Conservation (phyloP, 2,329 filamentous ascomycete species). For the Mycosphaerelloides madeirae region DNA sequence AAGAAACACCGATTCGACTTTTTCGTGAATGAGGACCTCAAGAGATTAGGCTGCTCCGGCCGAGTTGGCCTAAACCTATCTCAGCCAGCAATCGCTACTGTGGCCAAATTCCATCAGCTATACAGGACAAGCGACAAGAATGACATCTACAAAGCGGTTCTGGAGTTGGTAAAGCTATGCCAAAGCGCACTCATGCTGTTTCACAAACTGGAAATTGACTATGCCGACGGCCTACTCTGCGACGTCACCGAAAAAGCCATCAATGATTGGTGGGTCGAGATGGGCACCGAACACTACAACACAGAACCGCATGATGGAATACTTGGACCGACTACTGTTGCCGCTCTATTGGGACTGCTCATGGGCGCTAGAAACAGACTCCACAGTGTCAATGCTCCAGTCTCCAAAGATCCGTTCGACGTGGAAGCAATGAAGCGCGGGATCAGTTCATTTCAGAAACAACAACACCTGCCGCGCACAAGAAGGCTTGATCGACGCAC, state of each 20-base stretch:
- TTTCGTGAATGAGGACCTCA: slow-evolving; percentile 90
- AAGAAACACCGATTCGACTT: slow-evolving; percentile 75
- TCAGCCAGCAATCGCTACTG: slow-evolving; percentile 71
- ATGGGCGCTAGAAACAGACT: slow-evolving; percentile 87
- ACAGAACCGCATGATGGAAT: slow-evolving; percentile 90
- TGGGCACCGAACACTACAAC: slow-evolving; percentile 87
- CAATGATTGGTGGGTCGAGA: slow-evolving; percentile 92
- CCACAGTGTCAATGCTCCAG: slow-evolving; percentile 75
- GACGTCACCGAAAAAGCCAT: slow-evolving; percentile 88
- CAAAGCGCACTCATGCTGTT: slow-evolving; percentile 86
- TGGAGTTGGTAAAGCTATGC: slow-evolving; percentile 86
- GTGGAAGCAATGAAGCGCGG: slow-evolving; percentile 75
- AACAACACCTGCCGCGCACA: slow-evolving; percentile 72
- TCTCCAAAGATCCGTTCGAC: slow-evolving; percentile 89
- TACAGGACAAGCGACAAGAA: slow-evolving; percentile 84
- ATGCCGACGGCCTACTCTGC: slow-evolving; percentile 86
- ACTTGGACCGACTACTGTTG: slow-evolving; percentile 84
- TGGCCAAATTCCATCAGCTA: slow-evolving; percentile 85
- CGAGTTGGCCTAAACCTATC: slow-evolving; percentile 78
- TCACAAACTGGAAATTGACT: slow-evolving; percentile 78
- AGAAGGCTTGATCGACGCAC: slow-evolving; percentile 79
- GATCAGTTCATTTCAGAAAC: slow-evolving; percentile 84
- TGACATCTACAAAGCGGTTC: slow-evolving; percentile 69
- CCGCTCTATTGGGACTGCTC: slow-evolving; percentile 78
- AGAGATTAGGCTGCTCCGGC: slow-evolving; percentile 86